Evolutionary conservation across 805 yeast genomes (phyloP).

Genomic region (Diddensiella transvaalensis): DNA sequence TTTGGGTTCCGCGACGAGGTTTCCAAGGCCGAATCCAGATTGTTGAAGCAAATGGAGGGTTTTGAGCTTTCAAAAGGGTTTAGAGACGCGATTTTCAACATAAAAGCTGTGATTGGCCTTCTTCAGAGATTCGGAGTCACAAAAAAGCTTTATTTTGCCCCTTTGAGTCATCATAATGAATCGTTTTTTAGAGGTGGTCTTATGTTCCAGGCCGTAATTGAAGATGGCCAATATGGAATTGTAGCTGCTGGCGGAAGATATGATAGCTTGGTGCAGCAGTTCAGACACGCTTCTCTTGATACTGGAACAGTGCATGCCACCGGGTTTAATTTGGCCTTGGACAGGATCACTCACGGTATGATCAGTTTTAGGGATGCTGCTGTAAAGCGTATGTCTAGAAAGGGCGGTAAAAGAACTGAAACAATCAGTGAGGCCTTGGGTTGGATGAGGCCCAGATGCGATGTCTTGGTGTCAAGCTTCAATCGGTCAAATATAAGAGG

Average conservation of each 20-base stretch:
- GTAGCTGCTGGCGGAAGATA: slow-evolving; percentile 95
- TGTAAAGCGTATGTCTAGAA: slow-evolving; percentile 18
- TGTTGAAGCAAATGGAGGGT: slow-evolving; percentile 70
- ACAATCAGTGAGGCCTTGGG: slow-evolving; percentile 25
- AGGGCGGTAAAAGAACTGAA: slow-evolving; percentile 19
- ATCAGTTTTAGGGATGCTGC: slow-evolving; percentile 28
- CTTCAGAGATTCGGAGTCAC: slow-evolving; percentile 58
- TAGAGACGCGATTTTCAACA: slow-evolving; percentile 58
- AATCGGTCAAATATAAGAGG: slow-evolving; percentile 53
- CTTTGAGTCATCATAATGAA: slow-evolving; percentile 79
- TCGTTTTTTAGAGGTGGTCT: slow-evolving; percentile 75
- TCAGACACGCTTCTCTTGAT: slow-evolving; percentile 53
- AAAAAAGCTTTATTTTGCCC: slow-evolving; percentile 61
- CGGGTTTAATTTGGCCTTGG: slow-evolving; percentile 82
- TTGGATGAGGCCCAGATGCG: slow-evolving; percentile 67
- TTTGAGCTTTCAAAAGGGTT: slow-evolving; percentile 59
- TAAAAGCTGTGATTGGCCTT: slow-evolving; percentile 54
- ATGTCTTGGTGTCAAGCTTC: slow-evolving; percentile 73
- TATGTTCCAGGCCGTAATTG: slow-evolving; percentile 83
- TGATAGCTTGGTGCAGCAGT: slow-evolving; percentile 63
- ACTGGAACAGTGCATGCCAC: slow-evolving; percentile 57
- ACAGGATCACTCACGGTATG: slow-evolving; percentile 52
- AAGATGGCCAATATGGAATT: slow-evolving; percentile 42
- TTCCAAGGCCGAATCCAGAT: slow-evolving; percentile 55
- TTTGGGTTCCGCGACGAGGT: slow-evolving; percentile 76